Conservation (phyloP, 805 yeast genomes). For the Pichia thaimueangensis region DNA sequence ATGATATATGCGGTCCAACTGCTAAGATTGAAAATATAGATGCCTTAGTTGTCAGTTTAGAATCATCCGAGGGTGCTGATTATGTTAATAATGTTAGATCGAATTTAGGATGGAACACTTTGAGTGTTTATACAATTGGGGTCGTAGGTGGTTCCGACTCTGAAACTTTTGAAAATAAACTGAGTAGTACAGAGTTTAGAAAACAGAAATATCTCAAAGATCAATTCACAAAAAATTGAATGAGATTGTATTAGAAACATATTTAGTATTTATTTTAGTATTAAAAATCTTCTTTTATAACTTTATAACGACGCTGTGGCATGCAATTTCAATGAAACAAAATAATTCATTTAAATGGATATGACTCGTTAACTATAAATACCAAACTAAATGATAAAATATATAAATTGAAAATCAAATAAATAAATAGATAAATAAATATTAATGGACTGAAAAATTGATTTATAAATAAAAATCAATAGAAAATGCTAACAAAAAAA, state of each 20-base stretch:
- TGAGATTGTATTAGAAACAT: too few relatives aligned
- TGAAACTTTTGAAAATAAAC: constrained; percentile 53
- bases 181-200: constrained; percentile 82
- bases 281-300: too few relatives aligned
- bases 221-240: not conserved
- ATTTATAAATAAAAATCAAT: not conserved
- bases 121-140: constrained; percentile 48
- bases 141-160: constrained; percentile 55
- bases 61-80: constrained; percentile 69
- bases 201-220: constrained; percentile 28
- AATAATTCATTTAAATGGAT: too few relatives aligned
- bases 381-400: not conserved
- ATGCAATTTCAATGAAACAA: too few relatives aligned
- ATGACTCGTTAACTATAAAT: too few relatives aligned
- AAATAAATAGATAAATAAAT: not conserved
- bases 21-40: constrained; percentile 68
- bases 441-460: not conserved
- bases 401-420: not conserved
- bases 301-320: too few relatives aligned
- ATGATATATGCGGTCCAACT: constrained; percentile 93
- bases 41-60: constrained; percentile 74
- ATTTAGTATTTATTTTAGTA: too few relatives aligned
- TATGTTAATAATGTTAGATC: constrained; percentile 60
- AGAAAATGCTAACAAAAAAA: not conserved
- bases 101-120: constrained; percentile 45